Evolutionary conservation across 805 yeast genomes (phyloP), one percentile per base, ranked within the genome.

Genomic region (Candida wancherniae): DNA sequence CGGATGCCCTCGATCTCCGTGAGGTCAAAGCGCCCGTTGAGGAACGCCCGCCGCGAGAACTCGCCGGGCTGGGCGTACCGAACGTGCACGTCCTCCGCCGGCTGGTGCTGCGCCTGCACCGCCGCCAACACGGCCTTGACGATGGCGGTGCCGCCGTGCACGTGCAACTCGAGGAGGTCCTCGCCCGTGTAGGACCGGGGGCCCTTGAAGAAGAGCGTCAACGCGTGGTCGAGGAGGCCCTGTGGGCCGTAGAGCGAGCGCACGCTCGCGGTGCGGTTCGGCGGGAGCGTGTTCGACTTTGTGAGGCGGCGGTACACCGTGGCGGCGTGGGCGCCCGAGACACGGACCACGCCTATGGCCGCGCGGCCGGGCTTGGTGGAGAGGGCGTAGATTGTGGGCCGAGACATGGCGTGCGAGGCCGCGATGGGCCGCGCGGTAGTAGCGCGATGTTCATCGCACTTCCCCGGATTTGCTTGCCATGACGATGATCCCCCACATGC

Each of bases 31-130:
- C 81, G 66, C 0, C 88, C 84, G 53, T 88, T 90, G 33, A 80
- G 71, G 49, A 88, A 92, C 0, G 95, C 97, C 21, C 95, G 69
- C 45, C 67, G 68, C 0, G 96, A 82, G 49, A 92, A 92, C 56
- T 92, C 98, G 6, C 98, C 98, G 6, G 86, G 79, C 48, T 83
- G 90, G 0, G 98, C 98, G 51, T 81, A 78, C 32, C 97, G 53
- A 9, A 90, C 75, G 10, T 45, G 35, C 5, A 58, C 40, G 3
- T 65, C 66, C 1, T 47, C 36, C 0, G 55, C 48, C 0, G 71
- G 67, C 4, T 68, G 55, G 45, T 82, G 83, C 4, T 81, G 43
- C 0, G 46, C 32, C 22, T 66, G 62, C 4, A 92, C 76, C 0
- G 94, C 77, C 4, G 61, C 61, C 28, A 88, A 47, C 0, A 88